These are phyloP conservation scores for Pyrenophora graminea DNA, from an alignment of 2,329 filamentous ascomycete species.

Conservation along the genomic window DNA sequence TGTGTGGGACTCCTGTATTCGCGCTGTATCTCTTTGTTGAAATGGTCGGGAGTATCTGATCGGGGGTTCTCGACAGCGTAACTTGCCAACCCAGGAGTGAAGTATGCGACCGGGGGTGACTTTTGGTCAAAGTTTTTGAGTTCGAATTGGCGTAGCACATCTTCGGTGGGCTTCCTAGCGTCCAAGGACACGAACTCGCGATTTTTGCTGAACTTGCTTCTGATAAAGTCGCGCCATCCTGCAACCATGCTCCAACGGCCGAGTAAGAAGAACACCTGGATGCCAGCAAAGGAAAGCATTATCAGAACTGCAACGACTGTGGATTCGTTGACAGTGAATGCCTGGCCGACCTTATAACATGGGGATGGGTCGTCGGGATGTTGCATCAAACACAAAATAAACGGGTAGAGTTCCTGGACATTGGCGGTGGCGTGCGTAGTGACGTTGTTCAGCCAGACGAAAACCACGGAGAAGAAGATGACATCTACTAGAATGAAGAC, in stretches of 20 bases:
- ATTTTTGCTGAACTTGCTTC: slow-evolving; percentile 56
- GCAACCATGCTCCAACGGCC: slow-evolving; percentile 82
- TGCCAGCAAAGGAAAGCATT: slow-evolving; percentile 77
- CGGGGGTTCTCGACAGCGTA: slow-evolving; percentile 25
- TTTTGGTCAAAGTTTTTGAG: slow-evolving; percentile 40
- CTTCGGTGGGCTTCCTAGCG: slow-evolving; percentile 54
- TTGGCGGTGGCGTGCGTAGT: slow-evolving; percentile 62
- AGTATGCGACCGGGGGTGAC: slow-evolving; percentile 33
- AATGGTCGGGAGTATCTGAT: slow-evolving; percentile 42
- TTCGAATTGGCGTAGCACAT: slow-evolving; percentile 39
- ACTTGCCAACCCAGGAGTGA: slow-evolving; percentile 29
- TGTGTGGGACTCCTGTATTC: slow-evolving; percentile 45
- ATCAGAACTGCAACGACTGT: slow-evolving; percentile 82
- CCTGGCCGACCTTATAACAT: slow-evolving; percentile 66
- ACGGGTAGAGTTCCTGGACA: slow-evolving; percentile 62
- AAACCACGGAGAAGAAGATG: slow-evolving; percentile 89
- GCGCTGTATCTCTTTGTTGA: slow-evolving; percentile 43
- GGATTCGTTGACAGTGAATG: slow-evolving; percentile 71
- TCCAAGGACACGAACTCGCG: slow-evolving; percentile 90
- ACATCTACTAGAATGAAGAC: slow-evolving; percentile 89
- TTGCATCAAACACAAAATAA: slow-evolving; percentile 71
- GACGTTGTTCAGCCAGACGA: slow-evolving; percentile 76
- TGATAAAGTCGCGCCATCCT: slow-evolving; percentile 75
- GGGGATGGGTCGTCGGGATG: slow-evolving; percentile 63
- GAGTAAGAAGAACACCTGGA: slow-evolving; percentile 83